Evolutionary conservation across 2,329 filamentous ascomycete species (phyloP), one percentile per base, ranked within the genome.

Genomic region (Phyllosticta citrichinensis): DNA sequence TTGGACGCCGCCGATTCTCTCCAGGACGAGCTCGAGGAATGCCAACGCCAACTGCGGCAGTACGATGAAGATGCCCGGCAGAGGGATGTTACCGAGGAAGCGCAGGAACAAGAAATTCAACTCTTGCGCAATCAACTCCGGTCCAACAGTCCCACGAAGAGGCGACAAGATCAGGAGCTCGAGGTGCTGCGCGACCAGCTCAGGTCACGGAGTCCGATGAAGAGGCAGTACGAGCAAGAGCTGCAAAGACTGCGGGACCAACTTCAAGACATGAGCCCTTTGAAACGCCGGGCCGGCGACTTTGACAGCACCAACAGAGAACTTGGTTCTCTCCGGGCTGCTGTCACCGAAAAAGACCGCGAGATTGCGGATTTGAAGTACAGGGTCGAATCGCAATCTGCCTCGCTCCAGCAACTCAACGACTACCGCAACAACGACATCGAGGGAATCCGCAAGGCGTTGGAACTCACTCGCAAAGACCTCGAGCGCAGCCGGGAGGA

Each of bases 11-110:
- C 71, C 4, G 71, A 74, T 62, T 65, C 68, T 19, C 68, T 68
- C 47, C 68, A 68, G 17, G 71, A 73, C 55, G 69, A 75, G 61
- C 65, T 74, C 2, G 73, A 75, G 24, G 69, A 71, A 40, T 71
- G 66, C 63, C 70, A 70, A 40, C 67, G 65, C 58, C 71, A 74
- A 47, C 64, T 74, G 19, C 68, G 69, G 56, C 68, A 74, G 50
- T 67, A 69, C 1, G 69, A 68, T 63, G 71, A 74, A 25, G 69
- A 73, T 30, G 66, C 70, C 52, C 68, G 68, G 11, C 70, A 68
- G 27, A 65, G 71, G 12, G 66, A 66, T 8, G 65, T 65, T 0
- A 61, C 65, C 2, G 72, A 69, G 55, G 70, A 74, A 58, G 66
- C 69, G 20, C 33, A 27, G 17, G 60, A 62, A 22, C 33, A 58